Evolutionary conservation across 768 basidiomycete species (phyloP).

Genomic region (Boletellus emodensis): DNA sequence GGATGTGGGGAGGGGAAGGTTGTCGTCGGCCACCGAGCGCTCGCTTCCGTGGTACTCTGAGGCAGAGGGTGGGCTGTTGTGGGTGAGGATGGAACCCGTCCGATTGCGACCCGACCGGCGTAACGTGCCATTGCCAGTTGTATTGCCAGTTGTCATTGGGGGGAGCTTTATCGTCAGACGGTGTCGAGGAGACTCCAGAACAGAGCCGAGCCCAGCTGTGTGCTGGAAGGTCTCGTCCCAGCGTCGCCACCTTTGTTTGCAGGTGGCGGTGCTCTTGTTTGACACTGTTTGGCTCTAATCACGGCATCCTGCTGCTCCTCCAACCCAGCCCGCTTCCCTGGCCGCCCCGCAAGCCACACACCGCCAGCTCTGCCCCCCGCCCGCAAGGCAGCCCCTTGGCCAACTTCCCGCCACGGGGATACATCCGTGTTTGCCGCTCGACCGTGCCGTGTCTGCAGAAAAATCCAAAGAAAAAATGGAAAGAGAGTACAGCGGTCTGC

Average conservation of each 20-base stretch:
- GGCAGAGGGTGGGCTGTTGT: slow-evolving; percentile 26
- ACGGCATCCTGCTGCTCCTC: slow-evolving; percentile 18
- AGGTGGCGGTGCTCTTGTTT: slow-evolving; percentile 30
- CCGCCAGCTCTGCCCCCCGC: slow-evolving; percentile 1
- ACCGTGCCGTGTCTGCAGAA: neutral
- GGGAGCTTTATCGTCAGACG: slow-evolving; percentile 21
- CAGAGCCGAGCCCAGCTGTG: slow-evolving; percentile 9
- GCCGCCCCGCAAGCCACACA: slow-evolving; percentile 15
- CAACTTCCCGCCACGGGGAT: neutral
- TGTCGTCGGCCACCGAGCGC: slow-evolving; percentile 31
- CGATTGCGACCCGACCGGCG: slow-evolving; percentile 27
- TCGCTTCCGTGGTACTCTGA: slow-evolving; percentile 34
- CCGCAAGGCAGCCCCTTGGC: neutral
- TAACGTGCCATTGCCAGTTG: slow-evolving; percentile 5
- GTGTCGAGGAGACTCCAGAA: slow-evolving; percentile 21
- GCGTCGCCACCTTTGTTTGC: slow-evolving; percentile 30
- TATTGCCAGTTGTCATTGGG: slow-evolving; percentile 16
- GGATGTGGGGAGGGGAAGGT: neutral
- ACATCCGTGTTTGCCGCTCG: neutral
- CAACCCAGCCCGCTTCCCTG: slow-evolving; percentile 26
- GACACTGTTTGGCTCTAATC: slow-evolving; percentile 21
- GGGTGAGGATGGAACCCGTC: slow-evolving; percentile 18
- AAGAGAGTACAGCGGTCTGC: neutral
- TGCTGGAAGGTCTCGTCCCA: slow-evolving; percentile 19
- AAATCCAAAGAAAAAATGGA: slow-evolving; percentile 3